A percentile compares a stretch with the other conserved stretches of the same genome.
Evolutionary conservation across 164 flowering plant genomes (phyloP).

Genomic region (Taxillus chinensis): DNA sequence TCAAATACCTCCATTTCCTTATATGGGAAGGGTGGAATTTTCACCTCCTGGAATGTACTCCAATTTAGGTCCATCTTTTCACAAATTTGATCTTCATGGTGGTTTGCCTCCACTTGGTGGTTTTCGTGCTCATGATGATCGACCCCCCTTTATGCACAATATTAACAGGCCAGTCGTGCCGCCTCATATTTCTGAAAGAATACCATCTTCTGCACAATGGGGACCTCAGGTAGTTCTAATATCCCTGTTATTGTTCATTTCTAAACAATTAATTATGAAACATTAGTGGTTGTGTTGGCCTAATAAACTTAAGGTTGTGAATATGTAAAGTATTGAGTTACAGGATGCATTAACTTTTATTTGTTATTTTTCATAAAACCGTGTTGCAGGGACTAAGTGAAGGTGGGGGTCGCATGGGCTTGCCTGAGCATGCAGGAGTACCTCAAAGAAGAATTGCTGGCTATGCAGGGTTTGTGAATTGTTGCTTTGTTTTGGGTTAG

Average conservation of each 20-base stretch:
- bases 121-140: slow-evolving; percentile 52
- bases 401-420: slow-evolving; percentile 47
- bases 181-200: slow-evolving; percentile 56
- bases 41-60: slow-evolving; percentile 64
- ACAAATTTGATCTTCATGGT: slow-evolving; percentile 43
- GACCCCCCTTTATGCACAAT: slow-evolving; percentile 47
- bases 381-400: slow-evolving; percentile 44
- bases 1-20: slow-evolving; percentile 46
- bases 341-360: too few relatives aligned
- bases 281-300: too few relatives aligned
- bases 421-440: slow-evolving; percentile 50
- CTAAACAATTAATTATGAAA: too few relatives aligned
- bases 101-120: slow-evolving; percentile 48
- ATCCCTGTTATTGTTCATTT: too few relatives aligned
- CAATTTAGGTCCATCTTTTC: slow-evolving; percentile 44
- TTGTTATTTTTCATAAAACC: background rate
- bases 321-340: too few relatives aligned
- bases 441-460: slow-evolving; percentile 57
- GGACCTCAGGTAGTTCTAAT: slow-evolving; percentile 45
- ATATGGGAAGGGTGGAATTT: slow-evolving; percentile 57
- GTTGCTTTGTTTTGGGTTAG: background rate
- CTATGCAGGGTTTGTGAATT: slow-evolving; percentile 51
- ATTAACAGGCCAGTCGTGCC: slow-evolving; percentile 52
- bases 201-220: slow-evolving; percentile 51
- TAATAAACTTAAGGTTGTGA: too few relatives aligned